Evolutionary conservation across 139 green algal species (phyloP).

Genomic region (Closterium sp.): DNA sequence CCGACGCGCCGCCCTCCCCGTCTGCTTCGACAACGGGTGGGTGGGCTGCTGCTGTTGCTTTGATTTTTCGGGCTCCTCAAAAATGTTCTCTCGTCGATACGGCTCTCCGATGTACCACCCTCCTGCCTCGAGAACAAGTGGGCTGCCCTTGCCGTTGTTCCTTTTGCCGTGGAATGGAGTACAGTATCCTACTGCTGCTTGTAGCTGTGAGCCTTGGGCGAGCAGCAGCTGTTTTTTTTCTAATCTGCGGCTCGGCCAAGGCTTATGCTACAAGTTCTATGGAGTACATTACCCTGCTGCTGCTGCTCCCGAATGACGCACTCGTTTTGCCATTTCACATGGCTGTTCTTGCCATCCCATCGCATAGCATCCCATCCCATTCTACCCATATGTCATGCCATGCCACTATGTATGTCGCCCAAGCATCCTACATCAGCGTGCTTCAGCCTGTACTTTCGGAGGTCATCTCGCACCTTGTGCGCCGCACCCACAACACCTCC

Average conservation of each 20-base stretch:
- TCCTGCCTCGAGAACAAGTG: constrained; percentile 55
- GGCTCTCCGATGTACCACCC: constrained; percentile 60
- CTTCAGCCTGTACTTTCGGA: too few relatives aligned
- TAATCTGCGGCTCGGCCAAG: too few relatives aligned
- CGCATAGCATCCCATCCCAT: not conserved
- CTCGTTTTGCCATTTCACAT: not conserved
- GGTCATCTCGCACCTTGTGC: too few relatives aligned
- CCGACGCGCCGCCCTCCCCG: constrained; percentile 61
- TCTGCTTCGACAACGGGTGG: constrained; percentile 39
- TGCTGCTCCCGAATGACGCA: not conserved
- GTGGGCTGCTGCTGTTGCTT: too few relatives aligned
- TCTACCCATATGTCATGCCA: too few relatives aligned
- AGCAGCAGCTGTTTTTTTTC: too few relatives aligned
- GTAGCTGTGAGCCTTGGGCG: too few relatives aligned
- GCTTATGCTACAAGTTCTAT: too few relatives aligned
- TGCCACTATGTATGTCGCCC: not conserved
- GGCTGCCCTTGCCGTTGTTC: not conserved
- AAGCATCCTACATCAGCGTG: too few relatives aligned
- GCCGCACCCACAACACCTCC: too few relatives aligned
- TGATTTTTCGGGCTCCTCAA: constrained; percentile 45
- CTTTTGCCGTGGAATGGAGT: not conserved
- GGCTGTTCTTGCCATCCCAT: not conserved
- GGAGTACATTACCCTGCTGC: too few relatives aligned
- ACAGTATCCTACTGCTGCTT: not conserved
- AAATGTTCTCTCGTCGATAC: too few relatives aligned